Percentiles rank a stretch among this genome's conserved stretches.
Evolutionary conservation across 2,329 filamentous ascomycete genomes (phyloP).

Genomic region (Aspergillus sp.): DNA sequence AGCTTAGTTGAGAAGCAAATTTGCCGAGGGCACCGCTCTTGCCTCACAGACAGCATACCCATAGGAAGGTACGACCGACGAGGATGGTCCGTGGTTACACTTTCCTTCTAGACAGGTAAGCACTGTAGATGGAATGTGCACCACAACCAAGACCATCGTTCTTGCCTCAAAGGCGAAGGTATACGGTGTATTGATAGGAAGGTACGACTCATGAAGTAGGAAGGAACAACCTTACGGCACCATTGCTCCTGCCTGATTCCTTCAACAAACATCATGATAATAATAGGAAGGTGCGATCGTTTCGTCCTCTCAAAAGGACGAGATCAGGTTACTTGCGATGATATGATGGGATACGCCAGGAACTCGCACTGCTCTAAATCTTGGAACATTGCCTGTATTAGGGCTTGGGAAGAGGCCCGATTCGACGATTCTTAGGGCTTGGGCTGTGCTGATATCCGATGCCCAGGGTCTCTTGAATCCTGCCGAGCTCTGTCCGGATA

Average conservation of each 20-base stretch:
- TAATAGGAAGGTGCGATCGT: neutral
- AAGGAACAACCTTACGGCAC: neutral
- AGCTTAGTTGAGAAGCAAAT: neutral
- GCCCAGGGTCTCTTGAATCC: conserved; percentile 46
- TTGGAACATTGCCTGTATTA: conserved; percentile 35
- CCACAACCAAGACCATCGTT: neutral
- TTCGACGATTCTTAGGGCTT: conserved; percentile 46
- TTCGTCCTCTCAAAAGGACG: neutral
- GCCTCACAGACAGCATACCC: no score
- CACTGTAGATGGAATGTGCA: no score
- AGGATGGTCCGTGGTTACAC: no score
- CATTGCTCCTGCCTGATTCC: neutral
- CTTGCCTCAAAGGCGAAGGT: neutral
- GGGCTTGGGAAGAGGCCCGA: conserved; percentile 7
- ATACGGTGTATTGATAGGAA: neutral
- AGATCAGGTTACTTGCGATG: conserved; percentile 2
- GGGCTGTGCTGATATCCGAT: conserved; percentile 47
- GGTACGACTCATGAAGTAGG: neutral
- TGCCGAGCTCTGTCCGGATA: conserved; percentile 43
- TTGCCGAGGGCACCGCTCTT: no score
- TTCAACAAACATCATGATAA: neutral
- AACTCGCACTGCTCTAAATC: conserved; percentile 54
- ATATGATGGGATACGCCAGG: conserved; percentile 40
- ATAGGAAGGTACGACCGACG: no score
- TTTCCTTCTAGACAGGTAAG: no score